A percentile compares a stretch with the other conserved stretches of the same genome.
These are phyloP conservation scores for Rhizophora mangle DNA, from an alignment of 345 rosid species.

Conservation along the genomic window DNA sequence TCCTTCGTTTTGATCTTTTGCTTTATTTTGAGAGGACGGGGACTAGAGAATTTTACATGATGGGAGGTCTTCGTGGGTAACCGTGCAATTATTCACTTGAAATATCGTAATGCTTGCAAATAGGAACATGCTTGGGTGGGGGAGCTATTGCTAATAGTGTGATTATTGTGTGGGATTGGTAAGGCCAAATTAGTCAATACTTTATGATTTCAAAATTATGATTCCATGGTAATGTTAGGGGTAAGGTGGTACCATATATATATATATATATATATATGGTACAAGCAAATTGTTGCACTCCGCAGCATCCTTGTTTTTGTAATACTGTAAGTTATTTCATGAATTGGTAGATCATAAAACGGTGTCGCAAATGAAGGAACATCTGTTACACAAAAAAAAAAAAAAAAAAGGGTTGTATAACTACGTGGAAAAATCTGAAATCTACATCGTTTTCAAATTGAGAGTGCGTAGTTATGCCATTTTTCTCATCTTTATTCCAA, in stretches of 20 bases:
- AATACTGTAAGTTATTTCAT: too few relatives aligned
- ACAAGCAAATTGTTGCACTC: too few relatives aligned
- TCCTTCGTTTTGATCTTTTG: neutral
- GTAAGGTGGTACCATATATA: too few relatives aligned
- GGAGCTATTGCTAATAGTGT: neutral
- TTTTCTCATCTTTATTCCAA: constrained; percentile 30
- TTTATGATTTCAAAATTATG: too few relatives aligned
- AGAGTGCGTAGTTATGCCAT: constrained; percentile 6
- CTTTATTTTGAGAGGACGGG: constrained; percentile 1
- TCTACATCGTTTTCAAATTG: constrained; percentile 2
- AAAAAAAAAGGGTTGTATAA: neutral
- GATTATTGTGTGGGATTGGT: neutral
- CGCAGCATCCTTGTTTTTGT: too few relatives aligned
- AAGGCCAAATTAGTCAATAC: too few relatives aligned
- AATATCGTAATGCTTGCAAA: neutral
- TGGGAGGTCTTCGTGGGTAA: neutral
- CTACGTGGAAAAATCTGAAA: constrained; percentile 5
- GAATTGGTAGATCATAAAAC: too few relatives aligned
- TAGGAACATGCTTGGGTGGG: too few relatives aligned
- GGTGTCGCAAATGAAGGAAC: too few relatives aligned
- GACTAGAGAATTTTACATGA: constrained; percentile 2
- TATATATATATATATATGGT: too few relatives aligned
- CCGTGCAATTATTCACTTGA: constrained; percentile 3
- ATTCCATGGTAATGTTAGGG: too few relatives aligned
- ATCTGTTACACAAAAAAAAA: too few relatives aligned